Evolutionary conservation across 768 basidiomycete species (phyloP), one percentile per base, ranked within the genome.

Genomic region (Roridomyces roridus): DNA sequence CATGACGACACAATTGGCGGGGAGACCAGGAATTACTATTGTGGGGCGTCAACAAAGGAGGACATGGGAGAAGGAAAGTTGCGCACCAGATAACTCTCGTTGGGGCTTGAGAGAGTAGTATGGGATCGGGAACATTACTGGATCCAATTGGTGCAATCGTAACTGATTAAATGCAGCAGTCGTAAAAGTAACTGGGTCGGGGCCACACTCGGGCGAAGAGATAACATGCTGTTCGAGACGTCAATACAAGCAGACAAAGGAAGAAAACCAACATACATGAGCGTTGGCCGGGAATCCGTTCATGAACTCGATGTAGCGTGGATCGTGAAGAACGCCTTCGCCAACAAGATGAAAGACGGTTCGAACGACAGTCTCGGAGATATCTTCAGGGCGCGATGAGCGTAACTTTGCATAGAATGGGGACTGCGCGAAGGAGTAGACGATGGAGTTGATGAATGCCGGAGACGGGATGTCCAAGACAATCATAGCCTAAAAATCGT

Each of bases 311-410:
- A 80, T 80, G 70, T 96, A 96, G 44, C 81, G 73, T 29, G 77
- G 67, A 63, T 95, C 85, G 65, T 88, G 85, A 25, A 92, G 69
- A 11, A 97, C 90, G 10, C 77, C 82, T 0, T 82, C 75, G 1
- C 92, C 91, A 59, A 88, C 83, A 4, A 92, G 72, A 67, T 96
- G 93, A 64, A 89, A 89, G 42, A 88, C 74, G 17, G 77, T 77
- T 31, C 80, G 79, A 20, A 89, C 75, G 14, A 68, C 72, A 54
- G 80, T 75, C 46, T 77, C 68, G 25, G 74, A 51, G n/a, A 55
- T 37, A 52, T 62, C 52, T 47, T 55, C 56, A 14, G 61, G 72
- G 20, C 68, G 65, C 44, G 77, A 71, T 45, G 83, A 80, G 24
- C 79, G 73, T 52, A 86, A 81, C 55, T 72, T 72, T 3, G 79